These are phyloP conservation scores for Magnolia officinalis DNA, from an alignment of 164 flowering plant genomes.

Conservation along the genomic window DNA sequence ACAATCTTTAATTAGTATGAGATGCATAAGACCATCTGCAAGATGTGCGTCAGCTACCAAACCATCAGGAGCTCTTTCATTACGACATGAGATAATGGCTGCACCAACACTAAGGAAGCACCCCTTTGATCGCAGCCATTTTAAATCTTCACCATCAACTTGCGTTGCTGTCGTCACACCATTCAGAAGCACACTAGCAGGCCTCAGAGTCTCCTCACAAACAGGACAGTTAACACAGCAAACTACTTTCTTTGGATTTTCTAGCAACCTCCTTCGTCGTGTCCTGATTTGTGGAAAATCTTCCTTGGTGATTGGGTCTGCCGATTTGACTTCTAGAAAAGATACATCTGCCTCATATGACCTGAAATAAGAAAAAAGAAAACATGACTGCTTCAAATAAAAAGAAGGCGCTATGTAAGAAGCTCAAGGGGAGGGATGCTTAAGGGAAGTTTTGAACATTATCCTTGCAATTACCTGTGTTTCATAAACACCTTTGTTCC, in stretches of 20 bases:
- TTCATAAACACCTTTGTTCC: constrained; percentile 90
- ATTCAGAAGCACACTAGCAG: constrained; percentile 15
- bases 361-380: constrained; percentile 27
- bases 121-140: constrained; percentile 70
- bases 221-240: constrained; percentile 61
- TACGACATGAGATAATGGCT: constrained; percentile 84
- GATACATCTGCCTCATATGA: constrained; percentile 87
- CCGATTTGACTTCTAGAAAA: constrained; percentile 50
- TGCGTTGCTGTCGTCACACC: constrained; percentile 14
- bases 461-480: constrained; percentile 55
- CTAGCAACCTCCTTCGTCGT: constrained; percentile 16
- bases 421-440: not conserved
- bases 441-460: not conserved
- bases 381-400: not conserved
- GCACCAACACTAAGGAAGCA: constrained; percentile 89
- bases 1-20: constrained; percentile 77
- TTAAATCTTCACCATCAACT: constrained; percentile 23
- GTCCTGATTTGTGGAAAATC: constrained; percentile 16
- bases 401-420: not conserved
- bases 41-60: constrained; percentile 97
- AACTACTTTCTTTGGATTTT: constrained; percentile 38
- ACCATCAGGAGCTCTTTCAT: constrained; percentile 95
- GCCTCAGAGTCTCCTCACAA: constrained; percentile 29
- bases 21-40: constrained; percentile 85
- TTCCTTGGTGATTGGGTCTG: constrained; percentile 18